Conservation (phyloP, 1,284 basidiomycete genomes). For the Vanrija pseudolonga region DNA sequence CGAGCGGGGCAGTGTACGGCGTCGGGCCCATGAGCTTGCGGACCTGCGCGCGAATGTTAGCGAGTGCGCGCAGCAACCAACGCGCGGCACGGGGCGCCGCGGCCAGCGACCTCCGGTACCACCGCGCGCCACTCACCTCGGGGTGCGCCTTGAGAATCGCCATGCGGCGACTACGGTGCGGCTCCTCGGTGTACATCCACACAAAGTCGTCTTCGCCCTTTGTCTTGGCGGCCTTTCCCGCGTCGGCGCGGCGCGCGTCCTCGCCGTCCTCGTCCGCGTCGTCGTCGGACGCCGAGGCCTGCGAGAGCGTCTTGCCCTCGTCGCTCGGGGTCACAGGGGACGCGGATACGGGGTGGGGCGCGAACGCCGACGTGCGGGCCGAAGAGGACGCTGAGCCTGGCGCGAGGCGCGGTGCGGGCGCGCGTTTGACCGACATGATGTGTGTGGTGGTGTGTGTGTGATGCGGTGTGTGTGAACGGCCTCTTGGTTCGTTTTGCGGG, state of each 20-base stretch:
- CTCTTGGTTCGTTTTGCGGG: no score
- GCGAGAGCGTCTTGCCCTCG: not conserved
- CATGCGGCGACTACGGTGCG: conserved; percentile 79
- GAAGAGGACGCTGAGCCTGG: not conserved
- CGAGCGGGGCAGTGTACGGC: conserved; percentile 82
- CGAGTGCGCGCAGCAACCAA: not conserved
- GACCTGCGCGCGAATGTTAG: conserved; percentile 56
- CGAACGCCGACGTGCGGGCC: conserved; percentile 5
- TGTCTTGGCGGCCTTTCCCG: not conserved
- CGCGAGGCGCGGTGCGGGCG: no score
- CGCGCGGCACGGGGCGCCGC: not conserved
- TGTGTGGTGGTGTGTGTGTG: no score
- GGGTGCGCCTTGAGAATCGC: conserved; percentile 93
- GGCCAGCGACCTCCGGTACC: not conserved
- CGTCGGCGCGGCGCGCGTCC: conserved; percentile 1
- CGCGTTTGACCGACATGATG: no score
- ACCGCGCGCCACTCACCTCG: conserved; percentile 57
- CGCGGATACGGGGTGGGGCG: not conserved
- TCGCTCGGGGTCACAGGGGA: not conserved
- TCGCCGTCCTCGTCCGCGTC: conserved; percentile 2
- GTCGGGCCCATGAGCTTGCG: conserved; percentile 94
- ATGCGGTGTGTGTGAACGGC: no score
- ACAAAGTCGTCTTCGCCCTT: conserved; percentile 62
- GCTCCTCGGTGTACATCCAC: conserved; percentile 97
- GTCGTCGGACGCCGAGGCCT: not conserved